A percentile compares a stretch with the other conserved stretches of the same genome.
Evolutionary conservation across 805 yeast species (phyloP).

Genomic region (Barnettozyma sucrosica): DNA sequence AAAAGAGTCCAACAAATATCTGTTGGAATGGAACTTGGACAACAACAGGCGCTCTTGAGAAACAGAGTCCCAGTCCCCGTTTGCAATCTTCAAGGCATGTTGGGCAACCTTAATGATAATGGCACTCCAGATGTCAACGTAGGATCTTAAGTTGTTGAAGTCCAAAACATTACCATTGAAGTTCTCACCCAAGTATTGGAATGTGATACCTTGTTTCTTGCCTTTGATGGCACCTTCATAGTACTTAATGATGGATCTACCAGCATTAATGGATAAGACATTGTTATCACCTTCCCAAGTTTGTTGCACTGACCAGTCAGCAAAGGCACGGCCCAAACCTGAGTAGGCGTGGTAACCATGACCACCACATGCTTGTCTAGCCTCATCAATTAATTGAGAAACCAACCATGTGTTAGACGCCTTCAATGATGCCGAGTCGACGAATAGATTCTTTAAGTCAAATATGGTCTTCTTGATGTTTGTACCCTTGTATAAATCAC

Average conservation of each 20-base stretch:
- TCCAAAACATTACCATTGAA: conserved; percentile 23
- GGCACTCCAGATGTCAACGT: conserved; percentile 29
- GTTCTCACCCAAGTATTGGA: conserved; percentile 27
- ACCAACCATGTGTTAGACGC: conserved; percentile 87
- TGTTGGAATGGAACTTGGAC: conserved; percentile 37
- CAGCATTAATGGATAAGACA: conserved; percentile 76
- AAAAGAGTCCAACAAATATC: conserved; percentile 30
- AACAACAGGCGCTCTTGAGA: conserved; percentile 34
- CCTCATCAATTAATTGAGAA: conserved; percentile 75
- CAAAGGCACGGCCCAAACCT: conserved; percentile 83
- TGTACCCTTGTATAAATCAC: conserved; percentile 44
- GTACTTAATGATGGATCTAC: conserved; percentile 55
- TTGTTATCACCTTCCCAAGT: conserved; percentile 99
- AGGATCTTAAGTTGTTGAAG: conserved; percentile 17
- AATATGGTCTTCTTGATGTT: conserved; percentile 47
- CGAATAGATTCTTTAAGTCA: conserved; percentile 70
- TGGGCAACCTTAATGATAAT: conserved; percentile 30
- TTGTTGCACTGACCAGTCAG: conserved; percentile 96
- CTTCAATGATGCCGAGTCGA: conserved; percentile 81
- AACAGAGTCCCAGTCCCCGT: conserved; percentile 31
- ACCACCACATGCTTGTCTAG: conserved; percentile 94
- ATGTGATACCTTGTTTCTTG: conserved; percentile 26
- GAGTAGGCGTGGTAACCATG: conserved; percentile 93
- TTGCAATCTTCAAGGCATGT: conserved; percentile 27
- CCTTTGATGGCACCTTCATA: conserved; percentile 34